phyloP scores from a whole-genome alignment of 208 protist genomes.

The Trypanosoma caninum region DNA sequence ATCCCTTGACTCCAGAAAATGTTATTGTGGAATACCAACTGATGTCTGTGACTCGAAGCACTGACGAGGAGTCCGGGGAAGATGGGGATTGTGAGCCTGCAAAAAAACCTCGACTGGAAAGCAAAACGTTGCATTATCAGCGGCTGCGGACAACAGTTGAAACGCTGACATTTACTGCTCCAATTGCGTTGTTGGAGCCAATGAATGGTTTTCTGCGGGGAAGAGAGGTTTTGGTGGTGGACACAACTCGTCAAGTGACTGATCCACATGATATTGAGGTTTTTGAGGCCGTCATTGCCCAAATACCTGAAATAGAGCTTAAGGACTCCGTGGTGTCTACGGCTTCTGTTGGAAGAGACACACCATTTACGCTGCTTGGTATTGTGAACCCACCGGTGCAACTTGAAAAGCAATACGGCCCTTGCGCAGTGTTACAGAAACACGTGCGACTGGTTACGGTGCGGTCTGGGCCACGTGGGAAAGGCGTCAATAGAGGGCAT shows the following conservation, averaged over 20 bases:
- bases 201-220: constrained; percentile 47
- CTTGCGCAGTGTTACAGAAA: constrained; percentile 17
- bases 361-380: constrained; percentile 55
- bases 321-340: constrained; percentile 30
- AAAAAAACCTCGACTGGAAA: constrained; percentile 15
- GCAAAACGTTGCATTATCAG: neutral
- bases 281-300: constrained; percentile 31
- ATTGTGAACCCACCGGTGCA: constrained; percentile 69
- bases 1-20: constrained; percentile 41
- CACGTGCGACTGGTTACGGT: constrained; percentile 16
- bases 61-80: constrained; percentile 3
- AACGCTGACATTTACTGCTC: constrained; percentile 35
- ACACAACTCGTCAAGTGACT: constrained; percentile 54
- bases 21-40: constrained; percentile 56
- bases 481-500: neutral
- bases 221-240: constrained; percentile 62
- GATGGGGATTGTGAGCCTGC: neutral
- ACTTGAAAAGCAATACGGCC: constrained; percentile 26
- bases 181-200: constrained; percentile 51
- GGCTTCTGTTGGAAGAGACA: constrained; percentile 44
- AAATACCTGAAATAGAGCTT: constrained; percentile 12
- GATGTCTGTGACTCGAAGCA: neutral
- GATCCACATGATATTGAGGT: constrained; percentile 51
- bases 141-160: constrained; percentile 19
- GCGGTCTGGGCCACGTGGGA: constrained; percentile 5